These are phyloP conservation scores for Quercus tomentella DNA, from an alignment of 331 rosid genomes.

Conservation along the genomic window DNA sequence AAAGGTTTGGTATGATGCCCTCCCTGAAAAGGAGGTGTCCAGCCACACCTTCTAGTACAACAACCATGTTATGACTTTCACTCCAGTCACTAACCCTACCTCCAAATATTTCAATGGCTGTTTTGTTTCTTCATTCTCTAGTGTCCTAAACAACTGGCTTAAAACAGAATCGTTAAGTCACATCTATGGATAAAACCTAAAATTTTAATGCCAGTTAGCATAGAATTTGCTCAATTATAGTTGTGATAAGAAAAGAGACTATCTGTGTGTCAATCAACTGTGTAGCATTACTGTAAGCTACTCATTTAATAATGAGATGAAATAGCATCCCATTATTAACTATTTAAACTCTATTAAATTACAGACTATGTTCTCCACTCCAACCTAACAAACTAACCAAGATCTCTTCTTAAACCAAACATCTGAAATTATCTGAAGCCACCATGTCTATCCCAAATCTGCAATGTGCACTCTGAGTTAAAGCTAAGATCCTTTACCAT, in stretches of 20 bases:
- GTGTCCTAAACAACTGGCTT: neutral
- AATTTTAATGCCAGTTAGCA: too few relatives aligned
- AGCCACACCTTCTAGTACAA: too few relatives aligned
- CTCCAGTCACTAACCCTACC: too few relatives aligned
- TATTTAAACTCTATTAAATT: neutral
- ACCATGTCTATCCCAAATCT: conserved; percentile 45
- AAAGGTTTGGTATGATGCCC: too few relatives aligned
- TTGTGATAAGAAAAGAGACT: too few relatives aligned
- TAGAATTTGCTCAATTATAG: too few relatives aligned
- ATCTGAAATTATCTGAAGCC: conserved; percentile 29
- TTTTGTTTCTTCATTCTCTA: neutral
- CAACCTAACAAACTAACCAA: conserved; percentile 19
- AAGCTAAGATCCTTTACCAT: conserved; percentile 63
- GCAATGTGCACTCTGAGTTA: conserved; percentile 64
- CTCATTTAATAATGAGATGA: neutral
- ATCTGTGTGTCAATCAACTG: neutral
- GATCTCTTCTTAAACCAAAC: conserved; percentile 9
- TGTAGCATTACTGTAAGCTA: conserved; percentile 16
- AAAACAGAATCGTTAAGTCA: neutral
- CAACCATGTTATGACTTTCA: too few relatives aligned
- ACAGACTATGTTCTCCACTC: conserved; percentile 8
- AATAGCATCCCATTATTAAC: neutral
- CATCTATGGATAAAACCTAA: neutral
- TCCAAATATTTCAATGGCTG: neutral
- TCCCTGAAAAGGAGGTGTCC: too few relatives aligned